These are phyloP conservation scores for Urostyla sp. DNA, from an alignment of 73 alveolate species.

Conservation along the genomic window DNA sequence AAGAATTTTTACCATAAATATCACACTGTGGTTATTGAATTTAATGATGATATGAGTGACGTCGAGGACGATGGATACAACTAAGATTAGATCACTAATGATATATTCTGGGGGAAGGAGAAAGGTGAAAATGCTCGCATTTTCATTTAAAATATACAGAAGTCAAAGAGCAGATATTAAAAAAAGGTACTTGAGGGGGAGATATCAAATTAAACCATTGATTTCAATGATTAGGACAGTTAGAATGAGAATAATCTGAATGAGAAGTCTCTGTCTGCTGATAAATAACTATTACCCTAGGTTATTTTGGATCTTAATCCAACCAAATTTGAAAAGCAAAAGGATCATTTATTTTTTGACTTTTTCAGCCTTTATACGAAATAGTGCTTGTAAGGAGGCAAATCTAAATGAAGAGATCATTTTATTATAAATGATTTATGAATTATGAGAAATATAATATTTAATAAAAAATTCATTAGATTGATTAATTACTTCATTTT, in stretches of 20 bases:
- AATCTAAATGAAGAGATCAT: background rate
- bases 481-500: too few species aligned
- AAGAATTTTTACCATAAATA: constrained; percentile 50
- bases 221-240: background rate
- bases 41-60: constrained; percentile 48
- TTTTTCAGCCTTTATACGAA: constrained; percentile 54
- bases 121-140: constrained; percentile 27
- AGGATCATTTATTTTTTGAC: constrained; percentile 56
- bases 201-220: background rate
- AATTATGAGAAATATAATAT: too few species aligned
- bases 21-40: constrained; percentile 35
- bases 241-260: background rate
- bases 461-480: too few species aligned
- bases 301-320: constrained; percentile 55
- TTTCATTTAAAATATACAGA: constrained; percentile 7
- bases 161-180: background rate
- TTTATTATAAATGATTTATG: too few species aligned
- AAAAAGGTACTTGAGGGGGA: constrained; percentile 21
- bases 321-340: constrained; percentile 30
- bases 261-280: background rate
- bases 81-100: constrained; percentile 22
- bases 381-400: constrained; percentile 18
- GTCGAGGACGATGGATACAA: background rate
- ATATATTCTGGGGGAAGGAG: constrained; percentile 43
- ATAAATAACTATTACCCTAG: too few species aligned